Evolutionary conservation across 108 stramenopile species (phyloP).

Genomic region (Stephanodiscus minutulus): DNA sequence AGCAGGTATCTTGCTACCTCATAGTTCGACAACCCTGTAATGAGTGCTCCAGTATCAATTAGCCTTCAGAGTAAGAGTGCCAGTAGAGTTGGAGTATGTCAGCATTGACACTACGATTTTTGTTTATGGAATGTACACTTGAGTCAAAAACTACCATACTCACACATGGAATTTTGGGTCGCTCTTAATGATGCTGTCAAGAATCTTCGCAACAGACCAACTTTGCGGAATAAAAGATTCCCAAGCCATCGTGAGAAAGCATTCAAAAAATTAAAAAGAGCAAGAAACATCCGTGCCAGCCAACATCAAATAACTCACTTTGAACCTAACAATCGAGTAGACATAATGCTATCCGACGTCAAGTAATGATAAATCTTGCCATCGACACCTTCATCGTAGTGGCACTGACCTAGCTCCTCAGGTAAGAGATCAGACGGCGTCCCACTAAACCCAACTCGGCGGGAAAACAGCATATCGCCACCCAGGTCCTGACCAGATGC

Average conservation of each 20-base stretch:
- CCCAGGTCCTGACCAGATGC: constrained; percentile 98
- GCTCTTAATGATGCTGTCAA: constrained; percentile 79
- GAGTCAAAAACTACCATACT: too few relatives aligned
- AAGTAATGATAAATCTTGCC: constrained; percentile 94
- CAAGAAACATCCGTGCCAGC: too few relatives aligned
- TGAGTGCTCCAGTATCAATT: constrained; percentile 95
- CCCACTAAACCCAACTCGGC: constrained; percentile 96
- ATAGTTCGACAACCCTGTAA: constrained; percentile 95
- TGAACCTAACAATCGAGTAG: constrained; percentile 59
- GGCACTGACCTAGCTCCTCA: constrained; percentile 96
- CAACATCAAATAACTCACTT: constrained; percentile 17
- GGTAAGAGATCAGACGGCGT: constrained; percentile 98
- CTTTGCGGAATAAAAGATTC: too few relatives aligned
- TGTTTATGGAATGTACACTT: too few relatives aligned
- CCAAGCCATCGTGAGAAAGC: too few relatives aligned
- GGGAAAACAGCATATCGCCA: constrained; percentile 95
- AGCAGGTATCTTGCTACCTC: constrained; percentile 94
- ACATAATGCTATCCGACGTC: constrained; percentile 86
- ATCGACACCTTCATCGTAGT: constrained; percentile 96
- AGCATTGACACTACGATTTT: too few relatives aligned
- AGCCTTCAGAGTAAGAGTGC: constrained; percentile 24
- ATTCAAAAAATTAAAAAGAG: too few relatives aligned
- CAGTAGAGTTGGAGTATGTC: too few relatives aligned
- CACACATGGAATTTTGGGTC: constrained; percentile 84
- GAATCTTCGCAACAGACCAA: constrained; percentile 82